Evolutionary conservation across 768 basidiomycete genomes (phyloP), one percentile per base, ranked within the genome.

Genomic region (Boletus reticuloceps): DNA sequence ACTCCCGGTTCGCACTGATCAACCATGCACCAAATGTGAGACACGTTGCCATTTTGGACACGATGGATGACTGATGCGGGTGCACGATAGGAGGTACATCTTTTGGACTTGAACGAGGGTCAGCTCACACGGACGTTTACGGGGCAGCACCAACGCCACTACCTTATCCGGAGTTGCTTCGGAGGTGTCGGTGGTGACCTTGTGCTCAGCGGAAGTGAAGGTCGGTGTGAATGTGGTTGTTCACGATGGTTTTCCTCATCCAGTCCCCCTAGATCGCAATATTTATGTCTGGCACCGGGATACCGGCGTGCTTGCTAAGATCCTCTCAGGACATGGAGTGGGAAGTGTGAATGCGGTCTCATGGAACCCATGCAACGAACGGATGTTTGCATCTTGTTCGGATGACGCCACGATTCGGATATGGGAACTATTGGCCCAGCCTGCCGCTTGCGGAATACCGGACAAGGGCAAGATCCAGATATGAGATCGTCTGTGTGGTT

Each of bases 271-370:
- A 98, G 97, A 99, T 72, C 84, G 88, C 41, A 89, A 89, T 59
- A 87, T 98, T 42, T 97, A 98, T 73, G 83, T 98, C 37, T 99
- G 96, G 95, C 91, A 98, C 69, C 84, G 89, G 45, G 88, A 92
- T 63, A 88, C 88, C 11, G 89, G 88, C 3, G 75, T 79, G 4
- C 78, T 95, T 41, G 78, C 98, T n/a, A 92, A 97, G 70, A 80
- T 86, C n/a, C 80, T 99, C 4, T 69, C 82, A 5, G 97, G 97
- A 0, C 96, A 98, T 64, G 86, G 85, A n/a, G 75, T 76, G 54
- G 94, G 94, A 38, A 89, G 88, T 58, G 95, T 99, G 57, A 99
- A 98, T 69, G 87, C 90, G 14, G 95, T 98, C n/a, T 88, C 94
- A 34, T 99, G 97, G 97, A 95, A 97, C 71, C 94, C 93, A n/a